Evolutionary conservation across 768 basidiomycete genomes (phyloP), one percentile per base, ranked within the genome.

Genomic region (Amanita polypyramis): DNA sequence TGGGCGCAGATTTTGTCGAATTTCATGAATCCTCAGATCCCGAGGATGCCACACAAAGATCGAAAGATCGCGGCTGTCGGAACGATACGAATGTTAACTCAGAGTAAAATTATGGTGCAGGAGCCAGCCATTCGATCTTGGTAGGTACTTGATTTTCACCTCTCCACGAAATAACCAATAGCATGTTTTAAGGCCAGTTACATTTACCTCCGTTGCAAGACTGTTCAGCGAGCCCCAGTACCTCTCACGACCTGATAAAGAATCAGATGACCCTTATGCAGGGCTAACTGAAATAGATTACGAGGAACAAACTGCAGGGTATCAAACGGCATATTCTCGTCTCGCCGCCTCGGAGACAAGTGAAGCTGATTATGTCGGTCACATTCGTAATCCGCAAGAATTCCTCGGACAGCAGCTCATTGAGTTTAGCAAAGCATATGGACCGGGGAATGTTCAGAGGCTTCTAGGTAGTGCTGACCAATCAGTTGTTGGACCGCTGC

Each of bases 261-360:
- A 62, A 4, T 63, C 59, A 45, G 70, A 80, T n/a, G 77, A 80
- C 40, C 61, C 71, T 6, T 67, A 77, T 38, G 68, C 70, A 0
- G 78, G 77, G 0, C 59, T 89, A 30, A 87, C 86, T 1, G 79
- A 77, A 45, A 79, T 96, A 39, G 95, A 97, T 60, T 82, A 80
- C 52, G 95, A 97, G 59, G 94, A 97, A 59, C 85, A 88, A 60
- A 75, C 76, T 1, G 84, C 85, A 5, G 89, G 92, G 1, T 97
- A 97, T 65, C 96, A 98, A 59, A 89, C 91, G 0, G 87, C 91
- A 3, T 98, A 94, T 67, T 92, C 92, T 44, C 78, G 85, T 30
- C 74, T 97, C 14, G 94, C 92, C 0, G 88, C 95, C 1, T 82
- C 84, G 1, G 85, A 88, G 54, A 65, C 64, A 1, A 62, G 62